Base-by-base conservation (phyloP, 805 yeast genomes). In the Saccharomycopsis babjevae region DNA sequence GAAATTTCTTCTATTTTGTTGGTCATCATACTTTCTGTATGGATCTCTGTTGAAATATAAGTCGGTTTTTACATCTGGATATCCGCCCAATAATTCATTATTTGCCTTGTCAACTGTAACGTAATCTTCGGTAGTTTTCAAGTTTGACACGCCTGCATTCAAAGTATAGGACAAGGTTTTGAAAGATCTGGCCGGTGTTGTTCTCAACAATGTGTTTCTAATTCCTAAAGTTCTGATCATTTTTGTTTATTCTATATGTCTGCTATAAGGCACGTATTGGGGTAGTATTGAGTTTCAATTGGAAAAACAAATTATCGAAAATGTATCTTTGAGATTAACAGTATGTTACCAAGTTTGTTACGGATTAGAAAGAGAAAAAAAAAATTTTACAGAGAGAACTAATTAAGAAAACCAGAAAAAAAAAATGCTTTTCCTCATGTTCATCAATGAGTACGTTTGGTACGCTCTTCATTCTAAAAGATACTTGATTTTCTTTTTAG, bases 1-100 rank as follows among this genome's bases (percentile, higher is more conserved):
- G 66, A 81, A 77, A 76, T 89, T 88, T 74, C 96, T 83, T 76
- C 93, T 82, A 72, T 85, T 82, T 73, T 88, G 96, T 67, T 77
- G 88, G 71, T 88, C 93, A 71, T 88, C 94, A 73, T 85, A 89
- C 69, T 82, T 83, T 63, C 73, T 77, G 69, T 86, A 83, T 54
- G 94, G 96, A 70, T 82, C 85, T 71, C 85, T 83, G 67, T 77
- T 73, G 74, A 83, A 90, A 65, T 85, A 83, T 68, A 82, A 80
- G 63, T 77, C 78, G 57, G 79, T 79, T 61, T 80, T 77, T n/a
- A 83, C 79, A 59, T 81, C 78, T 55, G 86, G 88, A 69, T 88
- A 86, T 66, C 83, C 88, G 30, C 75, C 77, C 52, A 60, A 57
- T 25, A 64, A 50, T 22, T 46, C 52, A 11, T 46, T n/a, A 13